Evolutionary conservation across 1,139 yeast genomes (phyloP).

Genomic region (Tardiomyces digboiensis): DNA sequence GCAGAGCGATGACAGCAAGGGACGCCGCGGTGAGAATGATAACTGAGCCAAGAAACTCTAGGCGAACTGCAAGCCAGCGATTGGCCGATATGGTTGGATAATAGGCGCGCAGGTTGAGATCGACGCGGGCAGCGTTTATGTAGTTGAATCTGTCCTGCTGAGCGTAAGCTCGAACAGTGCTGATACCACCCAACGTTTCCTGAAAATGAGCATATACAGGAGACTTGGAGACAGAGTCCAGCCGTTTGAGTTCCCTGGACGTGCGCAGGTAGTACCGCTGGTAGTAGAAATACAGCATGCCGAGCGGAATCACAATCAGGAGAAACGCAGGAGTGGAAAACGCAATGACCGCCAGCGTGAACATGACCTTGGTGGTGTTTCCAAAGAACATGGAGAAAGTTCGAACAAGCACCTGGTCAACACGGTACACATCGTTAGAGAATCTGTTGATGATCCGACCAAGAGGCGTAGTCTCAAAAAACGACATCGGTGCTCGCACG

Average conservation of each 20-base stretch:
- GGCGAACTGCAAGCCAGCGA: conserved; percentile 93
- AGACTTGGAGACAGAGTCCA: conserved; percentile 87
- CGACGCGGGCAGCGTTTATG: conserved; percentile 70
- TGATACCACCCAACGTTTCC: conserved; percentile 84
- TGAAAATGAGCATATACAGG: conserved; percentile 97
- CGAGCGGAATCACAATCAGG: conserved; percentile 61
- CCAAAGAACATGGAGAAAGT: conserved; percentile 76
- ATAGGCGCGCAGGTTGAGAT: conserved; percentile 80
- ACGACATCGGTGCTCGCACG: conserved; percentile 90
- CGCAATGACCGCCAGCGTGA: conserved; percentile 75
- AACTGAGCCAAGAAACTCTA: conserved; percentile 83
- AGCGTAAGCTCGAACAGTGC: conserved; percentile 81
- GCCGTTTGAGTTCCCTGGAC: conserved; percentile 82
- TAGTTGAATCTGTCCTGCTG: conserved; percentile 66
- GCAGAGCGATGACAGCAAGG: conserved; percentile 60
- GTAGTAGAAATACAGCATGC: conserved; percentile 64
- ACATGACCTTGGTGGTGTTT: conserved; percentile 63
- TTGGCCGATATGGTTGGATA: conserved; percentile 93
- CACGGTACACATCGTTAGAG: conserved; percentile 86
- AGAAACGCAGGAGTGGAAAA: conserved; percentile 85
- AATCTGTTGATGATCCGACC: conserved; percentile 93
- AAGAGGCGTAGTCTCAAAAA: conserved; percentile 94
- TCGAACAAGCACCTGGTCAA: conserved; percentile 81
- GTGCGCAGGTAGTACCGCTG: conserved; percentile 87
- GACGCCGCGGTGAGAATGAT: conserved; percentile 84